phyloP scores from a whole-genome alignment of 768 basidiomycete species.

The Lactarius vividus region DNA sequence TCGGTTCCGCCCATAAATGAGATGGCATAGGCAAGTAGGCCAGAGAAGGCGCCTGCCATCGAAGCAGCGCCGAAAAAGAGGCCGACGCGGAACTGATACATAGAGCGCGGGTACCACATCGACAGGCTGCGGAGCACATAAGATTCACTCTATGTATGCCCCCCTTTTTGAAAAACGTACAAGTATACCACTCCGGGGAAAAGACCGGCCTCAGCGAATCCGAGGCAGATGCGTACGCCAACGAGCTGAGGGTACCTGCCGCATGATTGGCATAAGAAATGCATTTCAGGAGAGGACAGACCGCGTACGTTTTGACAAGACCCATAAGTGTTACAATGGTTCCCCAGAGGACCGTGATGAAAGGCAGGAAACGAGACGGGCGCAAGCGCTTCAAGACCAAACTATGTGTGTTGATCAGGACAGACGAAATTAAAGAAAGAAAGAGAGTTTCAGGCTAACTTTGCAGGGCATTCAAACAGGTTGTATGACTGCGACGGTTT shows the following conservation, averaged over 20 bases:
- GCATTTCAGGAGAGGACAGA: background rate
- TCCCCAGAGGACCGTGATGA: slow-evolving; percentile 67
- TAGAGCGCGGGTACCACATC: slow-evolving; percentile 37
- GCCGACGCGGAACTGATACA: slow-evolving; percentile 35
- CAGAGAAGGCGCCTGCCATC: slow-evolving; percentile 33
- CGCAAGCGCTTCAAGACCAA: slow-evolving; percentile 60
- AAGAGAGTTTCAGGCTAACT: slow-evolving; percentile 40
- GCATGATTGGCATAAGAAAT: background rate
- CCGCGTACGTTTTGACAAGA: slow-evolving; percentile 56
- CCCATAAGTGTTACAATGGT: slow-evolving; percentile 64
- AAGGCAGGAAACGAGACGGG: slow-evolving; percentile 69
- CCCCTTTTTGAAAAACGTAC: slow-evolving; percentile 38
- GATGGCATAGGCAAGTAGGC: slow-evolving; percentile 37
- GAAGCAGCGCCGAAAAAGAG: slow-evolving; percentile 39
- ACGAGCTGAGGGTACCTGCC: slow-evolving; percentile 60
- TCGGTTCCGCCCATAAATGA: slow-evolving; percentile 36
- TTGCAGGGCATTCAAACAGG: slow-evolving; percentile 67
- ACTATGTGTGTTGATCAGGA: slow-evolving; percentile 20
- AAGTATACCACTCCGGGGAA: slow-evolving; percentile 77
- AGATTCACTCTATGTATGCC: background rate
- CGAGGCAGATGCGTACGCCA: slow-evolving; percentile 55
- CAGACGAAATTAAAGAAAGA: background rate
- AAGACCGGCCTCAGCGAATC: slow-evolving; percentile 65
- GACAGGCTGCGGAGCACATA: slow-evolving; percentile 29
- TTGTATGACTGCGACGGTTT: slow-evolving; percentile 46